phyloP scores from a whole-genome alignment of 2,329 filamentous ascomycete species.

The Stemphylium lycopersici region DNA sequence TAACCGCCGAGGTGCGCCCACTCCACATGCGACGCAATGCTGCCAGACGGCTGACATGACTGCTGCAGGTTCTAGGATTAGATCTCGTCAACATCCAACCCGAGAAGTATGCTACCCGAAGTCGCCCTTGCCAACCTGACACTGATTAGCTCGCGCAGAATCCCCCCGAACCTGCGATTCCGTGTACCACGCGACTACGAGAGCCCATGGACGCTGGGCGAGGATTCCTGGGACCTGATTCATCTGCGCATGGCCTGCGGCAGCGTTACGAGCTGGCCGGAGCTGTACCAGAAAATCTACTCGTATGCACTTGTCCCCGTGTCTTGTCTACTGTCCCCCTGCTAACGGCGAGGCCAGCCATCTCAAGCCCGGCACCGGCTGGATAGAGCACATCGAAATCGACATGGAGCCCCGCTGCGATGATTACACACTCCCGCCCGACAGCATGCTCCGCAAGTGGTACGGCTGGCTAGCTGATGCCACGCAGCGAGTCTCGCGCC shows the following conservation, averaged over 20 bases:
- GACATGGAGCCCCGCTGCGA: constrained; percentile 79
- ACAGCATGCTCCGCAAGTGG: constrained; percentile 71
- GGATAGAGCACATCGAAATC: constrained; percentile 87
- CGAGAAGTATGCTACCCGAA: constrained; percentile 54
- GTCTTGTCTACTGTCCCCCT: not conserved
- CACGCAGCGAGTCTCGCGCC: constrained; percentile 68
- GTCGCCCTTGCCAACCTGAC: constrained; percentile 45
- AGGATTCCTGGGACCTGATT: constrained; percentile 79
- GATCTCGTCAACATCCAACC: constrained; percentile 69
- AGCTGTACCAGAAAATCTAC: constrained; percentile 73
- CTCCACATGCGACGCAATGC: constrained; percentile 15
- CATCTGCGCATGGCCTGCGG: constrained; percentile 82
- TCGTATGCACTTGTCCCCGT: constrained; percentile 55
- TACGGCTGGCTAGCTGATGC: constrained; percentile 70
- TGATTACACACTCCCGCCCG: constrained; percentile 64
- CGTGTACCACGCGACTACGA: constrained; percentile 77
- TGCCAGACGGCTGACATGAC: constrained; percentile 33
- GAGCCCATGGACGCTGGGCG: constrained; percentile 70
- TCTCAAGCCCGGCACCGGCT: constrained; percentile 75
- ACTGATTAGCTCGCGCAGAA: constrained; percentile 58
- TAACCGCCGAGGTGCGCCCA: constrained; percentile 57
- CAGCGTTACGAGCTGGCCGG: constrained; percentile 76
- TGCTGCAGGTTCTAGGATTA: constrained; percentile 60
- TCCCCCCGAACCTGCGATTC: constrained; percentile 72
- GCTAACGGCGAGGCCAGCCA: constrained; percentile 61